Conservation (phyloP, 2,329 filamentous ascomycete genomes). For the Colletotrichum sp. region DNA sequence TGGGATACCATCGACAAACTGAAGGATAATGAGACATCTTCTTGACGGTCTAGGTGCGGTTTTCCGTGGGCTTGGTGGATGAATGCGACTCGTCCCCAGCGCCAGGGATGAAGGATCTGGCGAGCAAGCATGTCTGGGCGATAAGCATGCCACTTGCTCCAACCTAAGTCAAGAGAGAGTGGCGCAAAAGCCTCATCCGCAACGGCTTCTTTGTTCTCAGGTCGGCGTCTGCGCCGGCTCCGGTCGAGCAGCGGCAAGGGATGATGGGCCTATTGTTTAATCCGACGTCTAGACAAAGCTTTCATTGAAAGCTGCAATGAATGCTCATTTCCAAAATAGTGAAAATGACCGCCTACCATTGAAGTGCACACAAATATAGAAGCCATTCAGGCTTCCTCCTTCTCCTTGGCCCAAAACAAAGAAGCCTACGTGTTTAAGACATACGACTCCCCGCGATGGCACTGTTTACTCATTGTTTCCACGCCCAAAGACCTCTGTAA, state of each 20-base stretch:
- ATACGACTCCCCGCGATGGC: not conserved
- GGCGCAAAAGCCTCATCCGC: not conserved
- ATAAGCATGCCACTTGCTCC: not conserved
- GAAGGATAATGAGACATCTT: not conserved
- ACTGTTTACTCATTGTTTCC: not conserved
- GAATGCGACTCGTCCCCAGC: not conserved
- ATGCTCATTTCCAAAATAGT: not conserved
- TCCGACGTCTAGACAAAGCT: not conserved
- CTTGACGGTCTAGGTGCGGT: not conserved
- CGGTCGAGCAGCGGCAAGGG: not conserved
- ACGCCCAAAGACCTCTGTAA: not conserved
- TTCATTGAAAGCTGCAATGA: not conserved
- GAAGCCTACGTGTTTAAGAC: not conserved
- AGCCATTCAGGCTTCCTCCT: not conserved
- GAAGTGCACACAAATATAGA: not conserved
- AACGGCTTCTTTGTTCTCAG: not conserved
- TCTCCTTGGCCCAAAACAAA: not conserved
- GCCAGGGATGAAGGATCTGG: not conserved
- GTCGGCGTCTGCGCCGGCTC: not conserved
- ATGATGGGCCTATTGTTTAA: not conserved
- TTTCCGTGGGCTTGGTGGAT: not conserved
- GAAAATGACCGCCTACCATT: not conserved
- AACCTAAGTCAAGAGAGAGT: not conserved
- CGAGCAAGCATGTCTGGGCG: not conserved
- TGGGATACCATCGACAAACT: conserved; percentile 1